A percentile compares a stretch with the other conserved stretches of the same genome.
These are phyloP conservation scores for Cercospora sp. DNA, from an alignment of 2,329 filamentous ascomycete genomes.

Conservation along the genomic window DNA sequence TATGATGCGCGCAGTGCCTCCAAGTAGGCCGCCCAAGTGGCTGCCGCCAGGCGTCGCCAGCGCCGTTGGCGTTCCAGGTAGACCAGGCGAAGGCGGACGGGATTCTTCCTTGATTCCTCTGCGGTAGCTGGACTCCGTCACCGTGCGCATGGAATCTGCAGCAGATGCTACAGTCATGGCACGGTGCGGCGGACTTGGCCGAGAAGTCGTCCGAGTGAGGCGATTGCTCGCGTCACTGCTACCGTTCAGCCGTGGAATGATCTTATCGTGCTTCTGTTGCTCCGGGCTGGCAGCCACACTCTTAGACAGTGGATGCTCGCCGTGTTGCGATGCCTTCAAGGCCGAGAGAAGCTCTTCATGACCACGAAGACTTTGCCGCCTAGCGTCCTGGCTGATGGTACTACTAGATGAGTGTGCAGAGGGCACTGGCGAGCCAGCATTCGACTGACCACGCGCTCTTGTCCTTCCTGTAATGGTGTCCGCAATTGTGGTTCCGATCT, in stretches of 20 bases:
- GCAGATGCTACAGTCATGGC: constrained; percentile 46
- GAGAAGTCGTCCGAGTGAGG: constrained; percentile 27
- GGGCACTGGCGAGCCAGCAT: constrained; percentile 55
- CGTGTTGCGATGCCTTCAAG: constrained; percentile 52
- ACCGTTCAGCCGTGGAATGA: constrained; percentile 16
- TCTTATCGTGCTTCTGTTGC: constrained; percentile 20
- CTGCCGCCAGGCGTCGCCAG: constrained; percentile 47
- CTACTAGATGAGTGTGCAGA: constrained; percentile 55
- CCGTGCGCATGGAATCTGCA: constrained; percentile 47
- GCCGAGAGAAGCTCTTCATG: constrained; percentile 58
- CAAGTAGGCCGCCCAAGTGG: constrained; percentile 48
- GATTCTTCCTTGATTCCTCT: constrained; percentile 36
- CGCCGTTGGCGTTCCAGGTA: constrained; percentile 47
- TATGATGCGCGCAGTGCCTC: constrained; percentile 50
- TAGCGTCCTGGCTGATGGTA: constrained; percentile 56
- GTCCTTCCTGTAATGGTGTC: constrained; percentile 6
- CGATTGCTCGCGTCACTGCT: constrained; percentile 19
- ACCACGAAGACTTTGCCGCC: constrained; percentile 59
- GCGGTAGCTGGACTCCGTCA: constrained; percentile 45
- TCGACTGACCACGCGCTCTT: constrained; percentile 56
- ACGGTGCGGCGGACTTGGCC: constrained; percentile 40
- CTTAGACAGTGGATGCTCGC: constrained; percentile 72
- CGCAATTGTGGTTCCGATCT: constrained; percentile 46
- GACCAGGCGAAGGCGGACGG: constrained; percentile 44
- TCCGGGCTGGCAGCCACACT: constrained; percentile 72